A percentile compares a stretch with the other conserved stretches of the same genome.
These are phyloP conservation scores for Blastomyces silverae DNA, from an alignment of 2,329 filamentous ascomycete species.

Conservation along the genomic window DNA sequence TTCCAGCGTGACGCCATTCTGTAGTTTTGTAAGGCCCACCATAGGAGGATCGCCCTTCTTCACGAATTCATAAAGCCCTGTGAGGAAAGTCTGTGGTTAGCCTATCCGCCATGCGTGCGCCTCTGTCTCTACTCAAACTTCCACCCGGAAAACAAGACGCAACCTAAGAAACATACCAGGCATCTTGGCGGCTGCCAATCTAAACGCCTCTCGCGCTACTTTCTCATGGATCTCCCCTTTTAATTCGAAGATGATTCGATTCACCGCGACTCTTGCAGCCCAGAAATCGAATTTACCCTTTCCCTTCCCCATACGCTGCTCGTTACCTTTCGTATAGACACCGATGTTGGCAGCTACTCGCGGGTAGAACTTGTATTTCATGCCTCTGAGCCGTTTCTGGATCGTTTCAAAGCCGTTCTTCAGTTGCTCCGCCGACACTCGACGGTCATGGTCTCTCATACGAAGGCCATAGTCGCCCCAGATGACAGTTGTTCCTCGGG, in stretches of 20 bases:
- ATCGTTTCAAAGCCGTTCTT: conserved; percentile 93
- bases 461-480: conserved; percentile 96
- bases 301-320: conserved; percentile 98
- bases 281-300: conserved; percentile 97
- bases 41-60: conserved; percentile 84
- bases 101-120: too few species aligned
- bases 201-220: conserved; percentile 85
- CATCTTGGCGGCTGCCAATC: conserved; percentile 88
- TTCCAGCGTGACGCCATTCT: conserved; percentile 71
- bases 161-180: conserved; percentile 57
- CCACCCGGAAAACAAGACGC: background rate
- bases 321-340: conserved; percentile 92
- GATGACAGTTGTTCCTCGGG: conserved; percentile 86
- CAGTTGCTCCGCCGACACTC: conserved; percentile 78
- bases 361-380: conserved; percentile 89
- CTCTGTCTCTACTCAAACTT: background rate
- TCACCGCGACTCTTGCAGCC: conserved; percentile 83
- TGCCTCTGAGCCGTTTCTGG: conserved; percentile 75
- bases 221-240: conserved; percentile 91
- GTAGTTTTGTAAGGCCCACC: conserved; percentile 86
- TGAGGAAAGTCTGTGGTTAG: background rate
- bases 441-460: conserved; percentile 86
- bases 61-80: conserved; percentile 73
- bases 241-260: conserved; percentile 85
- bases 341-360: conserved; percentile 86